Evolutionary conservation across 2,329 filamentous ascomycete genomes (phyloP).

Genomic region (Claviceps sp.): DNA sequence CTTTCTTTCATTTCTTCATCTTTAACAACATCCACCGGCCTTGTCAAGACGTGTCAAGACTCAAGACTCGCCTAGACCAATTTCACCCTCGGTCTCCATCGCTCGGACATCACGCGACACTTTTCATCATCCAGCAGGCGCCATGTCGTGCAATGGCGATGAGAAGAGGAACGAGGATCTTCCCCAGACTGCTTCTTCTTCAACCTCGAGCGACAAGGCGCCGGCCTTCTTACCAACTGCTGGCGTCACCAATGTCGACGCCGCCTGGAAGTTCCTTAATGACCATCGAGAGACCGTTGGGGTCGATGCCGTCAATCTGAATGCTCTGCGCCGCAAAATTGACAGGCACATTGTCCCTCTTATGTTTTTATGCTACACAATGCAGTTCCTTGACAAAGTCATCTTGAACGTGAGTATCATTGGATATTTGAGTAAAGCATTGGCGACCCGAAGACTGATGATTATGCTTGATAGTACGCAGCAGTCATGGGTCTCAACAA

Average conservation of each 20-base stretch:
- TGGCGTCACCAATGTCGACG: conserved; percentile 21
- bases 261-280: conserved; percentile 32
- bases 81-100: background rate
- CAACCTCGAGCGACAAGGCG: conserved; percentile 8
- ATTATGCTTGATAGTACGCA: conserved; percentile 35
- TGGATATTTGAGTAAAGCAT: too few species aligned
- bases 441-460: background rate
- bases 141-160: conserved; percentile 13
- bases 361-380: conserved; percentile 48
- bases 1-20: too few species aligned
- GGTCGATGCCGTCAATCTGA: conserved; percentile 26
- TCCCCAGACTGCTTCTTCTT: conserved; percentile 10
- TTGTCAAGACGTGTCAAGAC: too few species aligned
- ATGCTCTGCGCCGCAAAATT: conserved; percentile 37
- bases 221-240: conserved; percentile 1
- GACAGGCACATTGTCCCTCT: conserved; percentile 47
- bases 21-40: too few species aligned
- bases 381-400: conserved; percentile 53
- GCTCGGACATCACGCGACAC: background rate
- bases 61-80: background rate
- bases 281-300: conserved; percentile 24
- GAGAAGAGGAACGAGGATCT: conserved; percentile 13
- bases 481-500: conserved; percentile 49
- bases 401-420: conserved; percentile 39
- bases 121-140: background rate